These are phyloP conservation scores for Monilinia aucupariae DNA, from an alignment of 2,329 filamentous ascomycete species.

Conservation along the genomic window DNA sequence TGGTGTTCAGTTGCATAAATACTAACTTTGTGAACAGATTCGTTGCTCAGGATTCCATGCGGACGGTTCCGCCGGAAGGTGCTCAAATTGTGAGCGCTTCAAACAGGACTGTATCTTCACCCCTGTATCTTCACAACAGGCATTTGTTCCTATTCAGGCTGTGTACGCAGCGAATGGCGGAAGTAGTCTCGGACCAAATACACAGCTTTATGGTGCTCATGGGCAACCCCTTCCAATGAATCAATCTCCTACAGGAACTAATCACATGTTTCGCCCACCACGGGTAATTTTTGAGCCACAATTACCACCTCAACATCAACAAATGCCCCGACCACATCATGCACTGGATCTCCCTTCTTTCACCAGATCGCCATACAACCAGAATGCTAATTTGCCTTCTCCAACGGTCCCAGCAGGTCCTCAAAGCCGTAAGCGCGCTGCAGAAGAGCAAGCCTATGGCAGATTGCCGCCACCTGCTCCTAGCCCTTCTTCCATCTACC, in stretches of 20 bases:
- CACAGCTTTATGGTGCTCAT: slow-evolving; percentile 38
- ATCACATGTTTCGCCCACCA: neutral
- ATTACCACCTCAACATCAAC: neutral
- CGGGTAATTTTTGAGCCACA: neutral
- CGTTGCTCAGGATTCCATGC: slow-evolving; percentile 71
- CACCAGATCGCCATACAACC: neutral
- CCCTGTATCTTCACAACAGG: slow-evolving; percentile 67
- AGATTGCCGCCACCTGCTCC: slow-evolving; percentile 38
- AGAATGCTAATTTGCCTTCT: slow-evolving; percentile 24
- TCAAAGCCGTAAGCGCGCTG: slow-evolving; percentile 31
- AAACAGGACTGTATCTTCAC: slow-evolving; percentile 75
- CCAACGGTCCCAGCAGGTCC: slow-evolving; percentile 32
- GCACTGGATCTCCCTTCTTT: neutral
- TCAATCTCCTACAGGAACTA: slow-evolving; percentile 21
- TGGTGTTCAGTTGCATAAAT: neutral
- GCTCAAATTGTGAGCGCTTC: slow-evolving; percentile 67
- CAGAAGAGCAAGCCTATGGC: slow-evolving; percentile 35
- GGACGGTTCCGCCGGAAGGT: slow-evolving; percentile 61
- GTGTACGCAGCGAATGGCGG: slow-evolving; percentile 51
- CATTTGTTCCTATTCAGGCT: slow-evolving; percentile 67
- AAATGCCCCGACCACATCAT: neutral
- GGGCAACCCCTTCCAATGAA: slow-evolving; percentile 36
- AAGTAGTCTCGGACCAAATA: slow-evolving; percentile 37
- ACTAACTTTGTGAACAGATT: slow-evolving; percentile 47
- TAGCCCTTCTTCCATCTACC: slow-evolving; percentile 19